A percentile compares a stretch with the other conserved stretches of the same genome.
Evolutionary conservation across 805 yeast genomes (phyloP).

Genomic region (Candida ulmi): DNA sequence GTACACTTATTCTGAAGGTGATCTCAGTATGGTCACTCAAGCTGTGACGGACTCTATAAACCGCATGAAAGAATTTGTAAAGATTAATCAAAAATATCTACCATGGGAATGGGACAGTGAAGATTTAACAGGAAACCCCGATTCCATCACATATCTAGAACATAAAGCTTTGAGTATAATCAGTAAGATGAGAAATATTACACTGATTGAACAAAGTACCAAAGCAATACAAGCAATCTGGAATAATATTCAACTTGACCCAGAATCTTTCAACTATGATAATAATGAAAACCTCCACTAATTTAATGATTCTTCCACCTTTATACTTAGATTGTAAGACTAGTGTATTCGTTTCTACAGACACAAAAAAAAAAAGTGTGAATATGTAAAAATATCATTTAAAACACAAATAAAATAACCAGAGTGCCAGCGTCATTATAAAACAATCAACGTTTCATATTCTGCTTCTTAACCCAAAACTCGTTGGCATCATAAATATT

Average conservation of each 20-base stretch:
- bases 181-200: slow-evolving; percentile 2
- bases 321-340: too few relatives aligned
- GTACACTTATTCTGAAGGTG: slow-evolving; percentile 36
- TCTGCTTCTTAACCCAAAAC: background rate
- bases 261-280: background rate
- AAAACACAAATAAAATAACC: too few relatives aligned
- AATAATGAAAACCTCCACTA: too few relatives aligned
- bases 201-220: background rate
- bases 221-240: slow-evolving; percentile 3
- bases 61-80: slow-evolving; percentile 7
- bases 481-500: background rate
- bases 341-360: too few relatives aligned
- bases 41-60: slow-evolving; percentile 23
- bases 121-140: background rate
- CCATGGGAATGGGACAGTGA: slow-evolving; percentile 19
- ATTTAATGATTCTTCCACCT: too few relatives aligned
- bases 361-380: too few relatives aligned
- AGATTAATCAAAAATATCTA: slow-evolving; percentile 4
- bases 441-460: too few relatives aligned
- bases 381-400: too few relatives aligned
- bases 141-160: slow-evolving; percentile 4
- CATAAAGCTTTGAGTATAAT: slow-evolving; percentile 5
- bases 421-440: too few relatives aligned
- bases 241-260: slow-evolving; percentile 4
- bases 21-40: slow-evolving; percentile 27